These are phyloP conservation scores for Eleusine coracana DNA, from an alignment of 176 grass and related monocot genomes.

Conservation along the genomic window DNA sequence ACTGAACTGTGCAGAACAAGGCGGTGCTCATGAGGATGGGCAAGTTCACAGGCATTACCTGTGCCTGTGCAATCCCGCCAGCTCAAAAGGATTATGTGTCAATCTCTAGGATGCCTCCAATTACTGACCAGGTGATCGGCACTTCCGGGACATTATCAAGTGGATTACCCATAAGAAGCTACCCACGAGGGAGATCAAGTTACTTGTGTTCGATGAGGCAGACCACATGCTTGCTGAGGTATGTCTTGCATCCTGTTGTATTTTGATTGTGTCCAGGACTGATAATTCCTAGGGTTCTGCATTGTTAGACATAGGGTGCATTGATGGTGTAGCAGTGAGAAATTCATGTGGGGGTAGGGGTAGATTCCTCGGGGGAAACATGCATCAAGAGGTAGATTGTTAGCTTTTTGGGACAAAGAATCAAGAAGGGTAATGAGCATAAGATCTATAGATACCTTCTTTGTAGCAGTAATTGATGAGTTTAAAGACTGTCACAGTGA, in stretches of 20 bases:
- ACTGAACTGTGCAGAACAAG: conserved; percentile 61
- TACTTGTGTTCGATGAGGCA: conserved; percentile 90
- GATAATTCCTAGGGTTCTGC: not conserved
- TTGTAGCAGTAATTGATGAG: not conserved
- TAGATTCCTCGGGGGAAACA: not conserved
- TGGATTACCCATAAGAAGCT: conserved; percentile 71
- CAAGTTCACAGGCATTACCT: conserved; percentile 77
- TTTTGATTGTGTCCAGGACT: no score
- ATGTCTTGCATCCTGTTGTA: conserved; percentile 1
- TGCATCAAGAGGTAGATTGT: not conserved
- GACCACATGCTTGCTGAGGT: conserved; percentile 89
- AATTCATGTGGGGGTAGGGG: not conserved
- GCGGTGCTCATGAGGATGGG: conserved; percentile 85
- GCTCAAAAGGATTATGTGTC: conserved; percentile 62
- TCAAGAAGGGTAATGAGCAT: not conserved
- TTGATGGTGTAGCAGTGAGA: not conserved
- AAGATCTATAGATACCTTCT: not conserved
- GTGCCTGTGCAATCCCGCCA: conserved; percentile 68
- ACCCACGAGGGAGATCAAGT: conserved; percentile 63
- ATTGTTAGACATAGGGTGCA: not conserved
- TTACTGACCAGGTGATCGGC: conserved; percentile 87
- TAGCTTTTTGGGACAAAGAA: not conserved
- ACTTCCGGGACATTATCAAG: conserved; percentile 90
- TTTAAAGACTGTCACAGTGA: conserved; percentile 7
- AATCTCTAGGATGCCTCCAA: conserved; percentile 42